phyloP scores from a whole-genome alignment of 1,139 yeast species.

The Pichia sp. region DNA sequence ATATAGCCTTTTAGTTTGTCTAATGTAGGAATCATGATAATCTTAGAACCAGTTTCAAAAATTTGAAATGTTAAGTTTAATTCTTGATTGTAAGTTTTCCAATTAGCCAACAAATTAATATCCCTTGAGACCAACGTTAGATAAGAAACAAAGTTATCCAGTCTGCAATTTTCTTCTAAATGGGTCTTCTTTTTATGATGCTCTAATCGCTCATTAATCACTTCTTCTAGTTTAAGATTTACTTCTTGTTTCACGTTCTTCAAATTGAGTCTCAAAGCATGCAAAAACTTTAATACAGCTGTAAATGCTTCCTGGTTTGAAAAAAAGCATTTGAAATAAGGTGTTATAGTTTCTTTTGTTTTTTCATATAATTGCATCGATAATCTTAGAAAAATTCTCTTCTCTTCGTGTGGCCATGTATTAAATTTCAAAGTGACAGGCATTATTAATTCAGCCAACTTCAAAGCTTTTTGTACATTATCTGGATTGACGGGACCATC shows the following conservation, averaged over 20 bases:
- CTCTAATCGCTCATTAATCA: constrained; percentile 5
- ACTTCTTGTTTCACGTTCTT: constrained; percentile 13
- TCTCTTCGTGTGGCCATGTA: constrained; percentile 21
- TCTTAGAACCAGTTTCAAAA: constrained; percentile 14
- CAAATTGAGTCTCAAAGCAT: constrained; percentile 13
- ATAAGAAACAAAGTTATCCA: constrained; percentile 14
- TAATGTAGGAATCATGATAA: constrained; percentile 14
- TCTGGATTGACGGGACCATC: constrained; percentile 12
- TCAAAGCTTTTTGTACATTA: constrained; percentile 16
- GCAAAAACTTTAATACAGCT: constrained; percentile 13
- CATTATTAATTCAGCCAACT: constrained; percentile 18
- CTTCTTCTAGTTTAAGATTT: constrained; percentile 3
- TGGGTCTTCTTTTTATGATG: constrained; percentile 6
- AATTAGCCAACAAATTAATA: constrained; percentile 17
- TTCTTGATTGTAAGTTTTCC: constrained; percentile 18
- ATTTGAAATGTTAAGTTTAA: constrained; percentile 15
- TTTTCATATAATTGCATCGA: constrained; percentile 11
- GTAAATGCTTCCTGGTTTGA: constrained; percentile 17
- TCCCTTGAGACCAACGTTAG: constrained; percentile 17
- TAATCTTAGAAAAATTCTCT: constrained; percentile 5
- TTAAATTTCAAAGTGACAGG: constrained; percentile 15
- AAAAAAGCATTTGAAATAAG: constrained; percentile 13
- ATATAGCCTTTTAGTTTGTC: constrained; percentile 6
- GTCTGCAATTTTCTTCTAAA: not conserved
- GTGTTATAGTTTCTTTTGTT: constrained; percentile 9